A percentile compares a stretch with the other conserved stretches of the same genome.
Evolutionary conservation across 129 eudicot genomes (phyloP).

Genomic region (Smallanthus sonchifolius): DNA sequence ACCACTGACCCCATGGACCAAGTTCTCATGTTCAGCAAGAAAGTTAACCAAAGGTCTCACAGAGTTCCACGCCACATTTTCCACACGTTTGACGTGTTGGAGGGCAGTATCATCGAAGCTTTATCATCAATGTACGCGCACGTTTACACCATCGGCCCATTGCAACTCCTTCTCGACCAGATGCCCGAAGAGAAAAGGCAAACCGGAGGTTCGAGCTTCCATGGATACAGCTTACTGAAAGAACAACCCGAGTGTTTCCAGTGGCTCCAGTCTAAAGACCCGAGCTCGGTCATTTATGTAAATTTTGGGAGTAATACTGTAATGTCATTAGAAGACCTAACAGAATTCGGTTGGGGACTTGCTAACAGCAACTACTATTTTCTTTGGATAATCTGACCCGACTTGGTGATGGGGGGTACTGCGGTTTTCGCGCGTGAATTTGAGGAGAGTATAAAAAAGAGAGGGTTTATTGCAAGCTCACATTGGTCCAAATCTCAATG

Average conservation of each 20-base stretch:
- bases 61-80: not conserved
- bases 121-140: not conserved
- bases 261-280: slow-evolving; percentile 6
- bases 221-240: not conserved
- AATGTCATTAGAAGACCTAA: not conserved
- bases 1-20: slow-evolving; percentile 7
- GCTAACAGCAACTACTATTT: slow-evolving; percentile 13
- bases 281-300: slow-evolving; percentile 9
- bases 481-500: no score
- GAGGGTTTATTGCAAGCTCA: slow-evolving; percentile 20
- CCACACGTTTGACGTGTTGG: slow-evolving; percentile 10
- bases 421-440: not conserved
- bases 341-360: slow-evolving; percentile 19
- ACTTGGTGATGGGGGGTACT: slow-evolving; percentile 2
- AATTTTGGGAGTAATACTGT: slow-evolving; percentile 1
- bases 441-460: not conserved
- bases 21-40: not conserved
- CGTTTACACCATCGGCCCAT: slow-evolving; percentile 7
- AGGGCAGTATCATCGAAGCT: not conserved
- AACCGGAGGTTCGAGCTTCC: not conserved
- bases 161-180: slow-evolving; percentile 12
- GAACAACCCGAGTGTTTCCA: slow-evolving; percentile 6
- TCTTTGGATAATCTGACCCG: slow-evolving; percentile 8
- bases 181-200: not conserved
- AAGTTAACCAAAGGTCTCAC: not conserved